A percentile compares a stretch with the other conserved stretches of the same genome.
Evolutionary conservation across 257 asterid species (phyloP).

Genomic region (Voacanga thouarsii): DNA sequence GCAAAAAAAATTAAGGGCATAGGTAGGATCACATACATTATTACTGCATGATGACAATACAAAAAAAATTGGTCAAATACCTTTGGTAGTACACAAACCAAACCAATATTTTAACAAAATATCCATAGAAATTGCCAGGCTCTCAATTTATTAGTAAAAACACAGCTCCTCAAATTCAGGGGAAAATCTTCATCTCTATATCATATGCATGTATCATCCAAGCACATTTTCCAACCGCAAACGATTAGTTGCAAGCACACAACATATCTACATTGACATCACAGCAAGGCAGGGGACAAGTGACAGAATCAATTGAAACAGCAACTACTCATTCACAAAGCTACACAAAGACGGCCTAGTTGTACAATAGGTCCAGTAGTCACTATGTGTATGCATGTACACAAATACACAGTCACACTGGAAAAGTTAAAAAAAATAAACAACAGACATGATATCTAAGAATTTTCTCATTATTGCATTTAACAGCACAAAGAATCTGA

Average conservation of each 20-base stretch:
- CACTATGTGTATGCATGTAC: no score
- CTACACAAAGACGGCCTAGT: no score
- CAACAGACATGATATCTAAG: not conserved
- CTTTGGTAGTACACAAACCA: not conserved
- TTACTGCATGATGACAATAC: constrained; percentile 46
- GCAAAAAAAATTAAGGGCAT: constrained; percentile 91
- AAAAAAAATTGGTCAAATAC: constrained; percentile 6
- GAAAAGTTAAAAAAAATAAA: no score
- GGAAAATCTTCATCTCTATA: no score
- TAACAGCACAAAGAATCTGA: not conserved
- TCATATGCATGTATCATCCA: no score
- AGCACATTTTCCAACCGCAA: not conserved
- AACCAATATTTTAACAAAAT: not conserved
- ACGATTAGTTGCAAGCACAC: not conserved
- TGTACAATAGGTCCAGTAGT: no score
- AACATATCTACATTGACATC: not conserved
- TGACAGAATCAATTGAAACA: no score
- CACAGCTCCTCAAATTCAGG: no score
- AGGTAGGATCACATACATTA: constrained; percentile 81
- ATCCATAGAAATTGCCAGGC: not conserved
- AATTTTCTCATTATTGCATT: not conserved
- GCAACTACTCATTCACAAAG: no score
- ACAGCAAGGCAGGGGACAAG: not conserved
- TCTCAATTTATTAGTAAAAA: not conserved
- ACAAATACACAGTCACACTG: no score